Percentiles rank a stretch among this genome's conserved stretches.
phyloP scores from a whole-genome alignment of 73 alveolate species.

The Paramecium octaurelia region DNA sequence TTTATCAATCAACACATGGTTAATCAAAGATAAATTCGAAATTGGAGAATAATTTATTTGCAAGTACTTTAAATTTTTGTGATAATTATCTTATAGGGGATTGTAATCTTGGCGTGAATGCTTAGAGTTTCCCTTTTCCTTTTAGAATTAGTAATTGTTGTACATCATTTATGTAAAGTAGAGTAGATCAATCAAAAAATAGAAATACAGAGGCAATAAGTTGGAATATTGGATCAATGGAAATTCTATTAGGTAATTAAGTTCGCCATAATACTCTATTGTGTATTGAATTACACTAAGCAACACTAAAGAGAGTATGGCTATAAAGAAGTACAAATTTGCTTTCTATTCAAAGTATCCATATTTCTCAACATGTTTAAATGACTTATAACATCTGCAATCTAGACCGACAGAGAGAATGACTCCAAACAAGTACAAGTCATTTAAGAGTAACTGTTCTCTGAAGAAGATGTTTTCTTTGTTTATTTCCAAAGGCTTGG shows the following conservation, averaged over 20 bases:
- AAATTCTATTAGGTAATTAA: neutral
- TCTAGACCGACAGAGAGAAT: neutral
- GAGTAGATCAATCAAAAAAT: neutral
- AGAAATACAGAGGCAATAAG: conserved; percentile 1
- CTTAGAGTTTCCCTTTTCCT: neutral
- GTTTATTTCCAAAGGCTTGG: conserved; percentile 31
- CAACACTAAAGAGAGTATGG: neutral
- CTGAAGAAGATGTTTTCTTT: conserved; percentile 51
- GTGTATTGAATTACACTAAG: neutral
- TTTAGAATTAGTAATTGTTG: neutral
- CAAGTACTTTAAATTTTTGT: neutral
- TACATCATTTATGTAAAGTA: neutral
- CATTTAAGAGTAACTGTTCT: neutral
- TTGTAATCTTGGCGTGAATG: neutral
- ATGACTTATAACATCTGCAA: conserved; percentile 14
- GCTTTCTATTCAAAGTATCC: conserved; percentile 2
- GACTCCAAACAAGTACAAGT: neutral
- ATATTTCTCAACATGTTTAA: neutral
- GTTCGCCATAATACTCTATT: neutral
- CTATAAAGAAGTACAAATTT: neutral
- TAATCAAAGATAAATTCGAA: conserved; percentile 20
- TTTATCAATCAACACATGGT: conserved; percentile 52
- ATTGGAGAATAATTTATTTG: neutral
- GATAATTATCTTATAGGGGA: neutral
- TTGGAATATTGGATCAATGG: neutral